Percentiles rank a stretch among this genome's conserved stretches.
phyloP scores from a whole-genome alignment of 1,284 basidiomycete genomes.

The Cutaneotrichosporon curvatum region DNA sequence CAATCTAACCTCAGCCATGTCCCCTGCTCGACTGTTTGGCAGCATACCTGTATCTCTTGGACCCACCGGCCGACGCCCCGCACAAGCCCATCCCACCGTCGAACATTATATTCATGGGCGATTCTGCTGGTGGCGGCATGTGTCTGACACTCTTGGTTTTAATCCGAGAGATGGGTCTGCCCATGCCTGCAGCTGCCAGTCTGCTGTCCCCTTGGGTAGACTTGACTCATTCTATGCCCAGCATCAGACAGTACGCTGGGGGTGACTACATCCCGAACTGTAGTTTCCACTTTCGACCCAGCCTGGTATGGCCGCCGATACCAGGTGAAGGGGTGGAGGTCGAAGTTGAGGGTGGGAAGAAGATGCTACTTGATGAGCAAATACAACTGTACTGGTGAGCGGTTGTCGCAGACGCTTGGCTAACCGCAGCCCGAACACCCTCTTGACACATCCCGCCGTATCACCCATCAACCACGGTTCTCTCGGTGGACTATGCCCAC shows the following conservation, averaged over 20 bases:
- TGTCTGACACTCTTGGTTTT: slow-evolving; percentile 76
- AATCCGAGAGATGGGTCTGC: slow-evolving; percentile 75
- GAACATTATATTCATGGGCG: slow-evolving; percentile 77
- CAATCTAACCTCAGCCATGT: too few species aligned
- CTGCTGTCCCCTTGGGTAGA: slow-evolving; percentile 89
- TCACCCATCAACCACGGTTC: slow-evolving; percentile 50
- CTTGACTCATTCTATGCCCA: slow-evolving; percentile 87
- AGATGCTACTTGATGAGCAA: slow-evolving; percentile 43
- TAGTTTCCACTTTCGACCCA: slow-evolving; percentile 45
- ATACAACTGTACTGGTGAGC: slow-evolving; percentile 50
- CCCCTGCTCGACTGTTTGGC: slow-evolving; percentile 46
- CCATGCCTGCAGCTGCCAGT: slow-evolving; percentile 74
- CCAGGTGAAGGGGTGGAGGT: slow-evolving; percentile 33
- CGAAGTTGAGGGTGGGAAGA: slow-evolving; percentile 26
- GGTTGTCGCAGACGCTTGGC: not conserved
- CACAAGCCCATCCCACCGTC: slow-evolving; percentile 72
- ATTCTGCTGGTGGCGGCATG: slow-evolving; percentile 88
- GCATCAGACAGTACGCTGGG: slow-evolving; percentile 50
- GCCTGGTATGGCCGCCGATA: slow-evolving; percentile 43
- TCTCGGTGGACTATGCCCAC: slow-evolving; percentile 50
- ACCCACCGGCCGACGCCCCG: slow-evolving; percentile 56
- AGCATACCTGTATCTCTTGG: slow-evolving; percentile 59
- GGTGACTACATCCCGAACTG: slow-evolving; percentile 41
- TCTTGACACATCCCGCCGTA: slow-evolving; percentile 50
- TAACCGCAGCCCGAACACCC: slow-evolving; percentile 44